A percentile compares a stretch with the other conserved stretches of the same genome.
Evolutionary conservation across 306 rosid genomes (phyloP).

Genomic region (Quercus parvula): DNA sequence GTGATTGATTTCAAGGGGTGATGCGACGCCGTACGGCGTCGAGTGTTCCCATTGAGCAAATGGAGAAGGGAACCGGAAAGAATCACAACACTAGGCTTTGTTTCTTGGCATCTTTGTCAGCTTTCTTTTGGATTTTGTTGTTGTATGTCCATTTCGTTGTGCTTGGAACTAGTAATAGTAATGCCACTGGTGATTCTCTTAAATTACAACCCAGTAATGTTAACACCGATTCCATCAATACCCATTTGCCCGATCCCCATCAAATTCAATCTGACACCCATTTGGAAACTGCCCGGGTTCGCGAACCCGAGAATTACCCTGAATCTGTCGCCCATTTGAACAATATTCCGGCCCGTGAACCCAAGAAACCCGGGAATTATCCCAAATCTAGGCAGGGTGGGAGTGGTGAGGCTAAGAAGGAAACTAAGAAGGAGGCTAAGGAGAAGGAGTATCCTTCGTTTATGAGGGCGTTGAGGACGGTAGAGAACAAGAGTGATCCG

Average conservation of each 20-base stretch:
- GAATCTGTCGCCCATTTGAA: neutral
- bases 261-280: neutral
- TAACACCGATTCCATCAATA: constrained; percentile 20
- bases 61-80: constrained; percentile 74
- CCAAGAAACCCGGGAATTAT: too few relatives aligned
- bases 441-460: constrained; percentile 53
- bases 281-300: constrained; percentile 12
- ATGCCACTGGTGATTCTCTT: constrained; percentile 30
- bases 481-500: constrained; percentile 86
- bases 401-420: neutral
- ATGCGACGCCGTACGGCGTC: constrained; percentile 82
- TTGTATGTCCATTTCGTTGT: constrained; percentile 79
- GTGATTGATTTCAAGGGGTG: constrained; percentile 9
- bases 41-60: constrained; percentile 49
- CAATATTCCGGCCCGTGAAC: too few relatives aligned
- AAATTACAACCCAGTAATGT: constrained; percentile 25
- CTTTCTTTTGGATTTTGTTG: constrained; percentile 67
- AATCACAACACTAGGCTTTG: constrained; percentile 62
- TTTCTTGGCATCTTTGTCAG: constrained; percentile 60
- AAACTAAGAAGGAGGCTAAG: neutral
- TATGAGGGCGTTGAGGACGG: constrained; percentile 61
- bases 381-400: too few relatives aligned
- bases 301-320: constrained; percentile 12
- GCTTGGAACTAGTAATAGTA: constrained; percentile 32
- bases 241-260: constrained; percentile 21